Percentiles rank a stretch among this genome's conserved stretches.
These are phyloP conservation scores for Parastagonospora avenae DNA, from an alignment of 2,329 filamentous ascomycete genomes.

Conservation along the genomic window DNA sequence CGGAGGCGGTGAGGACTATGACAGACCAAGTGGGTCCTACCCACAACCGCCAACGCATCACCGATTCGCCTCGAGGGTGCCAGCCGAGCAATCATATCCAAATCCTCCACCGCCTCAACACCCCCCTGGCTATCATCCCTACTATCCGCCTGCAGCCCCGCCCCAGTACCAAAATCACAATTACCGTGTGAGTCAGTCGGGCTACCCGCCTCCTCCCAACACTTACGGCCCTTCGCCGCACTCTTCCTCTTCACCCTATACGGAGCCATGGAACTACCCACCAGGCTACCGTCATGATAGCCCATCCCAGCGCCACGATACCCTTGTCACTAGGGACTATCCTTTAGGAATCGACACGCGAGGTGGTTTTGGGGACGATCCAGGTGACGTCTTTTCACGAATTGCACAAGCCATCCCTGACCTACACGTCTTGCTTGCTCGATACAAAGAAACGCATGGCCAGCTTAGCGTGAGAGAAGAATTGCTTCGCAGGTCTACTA, in stretches of 20 bases:
- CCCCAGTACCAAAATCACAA: constrained; percentile 42
- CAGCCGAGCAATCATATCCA: constrained; percentile 42
- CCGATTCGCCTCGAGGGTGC: constrained; percentile 45
- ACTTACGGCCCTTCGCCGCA: constrained; percentile 44
- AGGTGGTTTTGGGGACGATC: constrained; percentile 43
- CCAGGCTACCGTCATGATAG: constrained; percentile 43
- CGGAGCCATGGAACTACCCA: constrained; percentile 42
- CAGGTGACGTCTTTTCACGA: constrained; percentile 45
- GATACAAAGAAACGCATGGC: constrained; percentile 58
- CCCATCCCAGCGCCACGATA: constrained; percentile 45
- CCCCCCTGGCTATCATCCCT: constrained; percentile 53
- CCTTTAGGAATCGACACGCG: constrained; percentile 34
- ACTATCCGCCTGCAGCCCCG: constrained; percentile 42
- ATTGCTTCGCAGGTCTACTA: constrained; percentile 55
- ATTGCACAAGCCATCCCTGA: constrained; percentile 48
- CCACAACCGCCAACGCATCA: constrained; percentile 34
- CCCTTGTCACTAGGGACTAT: constrained; percentile 43
- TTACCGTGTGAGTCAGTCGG: constrained; percentile 42
- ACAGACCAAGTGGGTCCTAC: constrained; percentile 30
- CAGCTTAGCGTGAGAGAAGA: constrained; percentile 57
- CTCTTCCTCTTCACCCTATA: constrained; percentile 44
- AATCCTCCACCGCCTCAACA: constrained; percentile 74
- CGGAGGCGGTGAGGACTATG: constrained; percentile 36
- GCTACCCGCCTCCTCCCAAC: constrained; percentile 37
- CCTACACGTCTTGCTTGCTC: constrained; percentile 45